A percentile compares a stretch with the other conserved stretches of the same genome.
Conservation (phyloP, 2,329 filamentous ascomycete genomes). For the Lasiodiplodia gonubiensis region DNA sequence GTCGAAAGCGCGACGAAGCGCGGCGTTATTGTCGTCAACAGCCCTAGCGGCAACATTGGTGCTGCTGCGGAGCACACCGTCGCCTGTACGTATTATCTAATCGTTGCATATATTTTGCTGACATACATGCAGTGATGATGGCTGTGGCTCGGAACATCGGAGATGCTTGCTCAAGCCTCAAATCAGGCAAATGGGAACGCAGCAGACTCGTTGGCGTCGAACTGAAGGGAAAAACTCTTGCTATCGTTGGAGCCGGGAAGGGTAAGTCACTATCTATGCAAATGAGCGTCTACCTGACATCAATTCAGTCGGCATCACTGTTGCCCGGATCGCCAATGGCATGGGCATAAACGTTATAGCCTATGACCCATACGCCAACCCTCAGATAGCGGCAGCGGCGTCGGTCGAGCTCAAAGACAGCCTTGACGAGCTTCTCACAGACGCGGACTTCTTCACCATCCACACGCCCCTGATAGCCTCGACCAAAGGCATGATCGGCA, state of each 20-base stretch:
- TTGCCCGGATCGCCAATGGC: conserved; percentile 78
- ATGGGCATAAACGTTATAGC: conserved; percentile 77
- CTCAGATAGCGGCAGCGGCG: conserved; percentile 70
- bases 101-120: not conserved
- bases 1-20: conserved; percentile 72
- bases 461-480: conserved; percentile 81
- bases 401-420: conserved; percentile 67
- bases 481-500: conserved; percentile 74
- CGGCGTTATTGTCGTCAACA: conserved; percentile 82
- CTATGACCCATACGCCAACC: conserved; percentile 78
- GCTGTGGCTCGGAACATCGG: conserved; percentile 76
- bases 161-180: conserved; percentile 70
- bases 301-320: conserved; percentile 71
- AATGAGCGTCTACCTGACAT: conserved; percentile 12
- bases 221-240: conserved; percentile 76
- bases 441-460: conserved; percentile 77
- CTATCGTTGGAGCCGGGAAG: conserved; percentile 81
- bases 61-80: conserved; percentile 82
- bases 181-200: conserved; percentile 76
- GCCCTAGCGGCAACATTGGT: conserved; percentile 78
- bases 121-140: conserved; percentile 63
- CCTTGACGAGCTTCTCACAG: conserved; percentile 66
- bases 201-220: conserved; percentile 77
- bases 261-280: conserved; percentile 47
- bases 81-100: conserved; percentile 46